Evolutionary conservation across 1,284 basidiomycete genomes (phyloP), one percentile per base, ranked within the genome.

Genomic region (Puccinia hordei): DNA sequence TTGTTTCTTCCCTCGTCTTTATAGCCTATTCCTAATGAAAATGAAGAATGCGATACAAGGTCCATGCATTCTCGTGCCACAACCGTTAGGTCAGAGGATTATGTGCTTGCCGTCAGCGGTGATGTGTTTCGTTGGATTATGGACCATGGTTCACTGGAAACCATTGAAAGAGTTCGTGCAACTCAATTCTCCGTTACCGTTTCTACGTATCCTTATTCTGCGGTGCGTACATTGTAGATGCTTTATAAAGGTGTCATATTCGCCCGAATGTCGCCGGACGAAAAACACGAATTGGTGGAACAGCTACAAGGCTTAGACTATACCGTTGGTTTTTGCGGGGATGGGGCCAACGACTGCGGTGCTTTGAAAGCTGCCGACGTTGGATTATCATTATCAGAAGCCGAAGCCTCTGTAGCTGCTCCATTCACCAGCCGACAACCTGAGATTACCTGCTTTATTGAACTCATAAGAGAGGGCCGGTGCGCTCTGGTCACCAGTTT

Each of bases 101-200:
- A 95, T 85, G 91, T 94, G 27, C 89, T 99, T 22, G 95, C 93
- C 0, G 87, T 99, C 69, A 95, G 94, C 1, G 97, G 97, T n/a
- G 96, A 99, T 84, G 91, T 97, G 35, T 99, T 99, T 88, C 90
- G 94, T 49, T 99, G 97, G 97, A 95, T 99, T 91, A 90, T 99
- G 83, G 96, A 96, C 85, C 90, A 94, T 87, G 95, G 94, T 0
- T 92, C 96, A 5, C 88, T 95, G 33, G 97, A 99, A 87, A 96
- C 95, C 0, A 86, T 97, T 82, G 93, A 98, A 84, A 89, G 95
- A 81, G 94, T 95, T 85, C 82, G 90, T 87, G 1, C 15, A 8
- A 30, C 15, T 66, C 77, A 27, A 12, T 38, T 61, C 65, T 27
- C 17, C 46, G 33, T 71, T 17, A 63, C 33, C 2, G 22, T 2